Evolutionary conservation across 352 stramenopile species (phyloP).

Genomic region (Globisporangium alternatum): DNA sequence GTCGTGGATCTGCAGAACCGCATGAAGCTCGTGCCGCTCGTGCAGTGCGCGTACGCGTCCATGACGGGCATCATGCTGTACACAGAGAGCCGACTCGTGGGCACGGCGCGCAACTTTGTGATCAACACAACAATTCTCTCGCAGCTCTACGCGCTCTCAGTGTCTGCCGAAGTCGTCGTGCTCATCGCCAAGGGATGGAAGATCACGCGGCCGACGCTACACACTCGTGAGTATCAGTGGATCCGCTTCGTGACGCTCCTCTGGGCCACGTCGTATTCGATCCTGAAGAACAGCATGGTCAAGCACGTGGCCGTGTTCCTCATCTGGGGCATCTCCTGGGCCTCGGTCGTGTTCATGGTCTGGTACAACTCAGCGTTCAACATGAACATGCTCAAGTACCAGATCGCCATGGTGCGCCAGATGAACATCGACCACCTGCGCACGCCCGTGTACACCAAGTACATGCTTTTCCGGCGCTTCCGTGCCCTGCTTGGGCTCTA

Average conservation of each 20-base stretch:
- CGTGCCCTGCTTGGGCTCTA: slow-evolving; percentile 45
- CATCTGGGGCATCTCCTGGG: slow-evolving; percentile 54
- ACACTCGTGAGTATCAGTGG: slow-evolving; percentile 46
- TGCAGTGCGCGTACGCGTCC: slow-evolving; percentile 28
- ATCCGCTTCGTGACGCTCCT: slow-evolving; percentile 51
- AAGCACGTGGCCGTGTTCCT: slow-evolving; percentile 44
- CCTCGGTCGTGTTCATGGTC: slow-evolving; percentile 56
- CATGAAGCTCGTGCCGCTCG: slow-evolving; percentile 51
- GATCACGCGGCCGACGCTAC: slow-evolving; percentile 51
- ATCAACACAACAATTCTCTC: slow-evolving; percentile 35
- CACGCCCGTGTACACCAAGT: slow-evolving; percentile 67
- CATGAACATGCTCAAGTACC: slow-evolving; percentile 66
- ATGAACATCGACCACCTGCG: slow-evolving; percentile 38
- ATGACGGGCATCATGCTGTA: slow-evolving; percentile 32
- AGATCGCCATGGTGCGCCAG: slow-evolving; percentile 58
- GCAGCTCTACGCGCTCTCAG: slow-evolving; percentile 40
- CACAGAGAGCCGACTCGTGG: slow-evolving; percentile 27
- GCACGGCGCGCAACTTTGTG: slow-evolving; percentile 34
- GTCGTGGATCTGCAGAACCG: slow-evolving; percentile 49
- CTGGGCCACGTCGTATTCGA: slow-evolving; percentile 42
- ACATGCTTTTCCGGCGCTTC: slow-evolving; percentile 58
- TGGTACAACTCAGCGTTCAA: slow-evolving; percentile 75
- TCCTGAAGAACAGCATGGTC: slow-evolving; percentile 38
- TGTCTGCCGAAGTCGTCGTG: slow-evolving; percentile 48
- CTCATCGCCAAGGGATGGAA: slow-evolving; percentile 70